Conservation (phyloP, 306 rosid genomes). For the Purshia tridentata region DNA sequence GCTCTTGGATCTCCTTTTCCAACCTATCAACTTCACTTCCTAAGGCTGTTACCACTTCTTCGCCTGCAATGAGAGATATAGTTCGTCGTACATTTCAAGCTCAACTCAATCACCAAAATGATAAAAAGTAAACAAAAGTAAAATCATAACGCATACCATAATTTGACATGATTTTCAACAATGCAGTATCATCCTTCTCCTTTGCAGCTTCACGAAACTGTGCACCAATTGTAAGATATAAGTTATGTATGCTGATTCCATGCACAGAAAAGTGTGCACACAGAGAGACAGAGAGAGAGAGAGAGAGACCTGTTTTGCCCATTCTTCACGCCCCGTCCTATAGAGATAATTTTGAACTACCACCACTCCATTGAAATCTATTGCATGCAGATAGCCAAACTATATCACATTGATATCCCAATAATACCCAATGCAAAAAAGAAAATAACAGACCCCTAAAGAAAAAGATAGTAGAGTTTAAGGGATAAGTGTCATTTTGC, state of each 20-base stretch:
- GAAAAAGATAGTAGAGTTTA: not conserved
- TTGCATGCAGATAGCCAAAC: conserved; percentile 30
- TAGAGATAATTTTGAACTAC: conserved; percentile 84
- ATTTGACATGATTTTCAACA: conserved; percentile 71
- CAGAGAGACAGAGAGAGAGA: conserved; percentile 3
- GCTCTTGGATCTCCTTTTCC: conserved; percentile 86
- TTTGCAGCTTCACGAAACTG: conserved; percentile 74
- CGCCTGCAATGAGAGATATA: conserved; percentile 50
- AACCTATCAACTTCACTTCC: conserved; percentile 98
- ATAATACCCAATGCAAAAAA: not conserved
- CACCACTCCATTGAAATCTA: conserved; percentile 92
- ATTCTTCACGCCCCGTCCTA: conserved; percentile 80
- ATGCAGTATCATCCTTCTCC: conserved; percentile 44
- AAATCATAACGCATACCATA: conserved; percentile 55
- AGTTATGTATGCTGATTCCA: not conserved
- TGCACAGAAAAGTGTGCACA: not conserved
- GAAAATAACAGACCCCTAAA: not conserved
- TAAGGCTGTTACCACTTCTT: conserved; percentile 93
- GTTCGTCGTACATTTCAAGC: not conserved
- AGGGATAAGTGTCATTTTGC: too few species aligned
- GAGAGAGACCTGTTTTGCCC: conserved; percentile 80
- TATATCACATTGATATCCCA: conserved; percentile 1
- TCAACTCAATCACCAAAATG: conserved; percentile 12
- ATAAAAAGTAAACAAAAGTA: conserved; percentile 5
- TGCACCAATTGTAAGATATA: conserved; percentile 18